A percentile compares a stretch with the other conserved stretches of the same genome.
These are phyloP conservation scores for Alternaria tenuissima DNA, from an alignment of 2,329 filamentous ascomycete species.

Conservation along the genomic window DNA sequence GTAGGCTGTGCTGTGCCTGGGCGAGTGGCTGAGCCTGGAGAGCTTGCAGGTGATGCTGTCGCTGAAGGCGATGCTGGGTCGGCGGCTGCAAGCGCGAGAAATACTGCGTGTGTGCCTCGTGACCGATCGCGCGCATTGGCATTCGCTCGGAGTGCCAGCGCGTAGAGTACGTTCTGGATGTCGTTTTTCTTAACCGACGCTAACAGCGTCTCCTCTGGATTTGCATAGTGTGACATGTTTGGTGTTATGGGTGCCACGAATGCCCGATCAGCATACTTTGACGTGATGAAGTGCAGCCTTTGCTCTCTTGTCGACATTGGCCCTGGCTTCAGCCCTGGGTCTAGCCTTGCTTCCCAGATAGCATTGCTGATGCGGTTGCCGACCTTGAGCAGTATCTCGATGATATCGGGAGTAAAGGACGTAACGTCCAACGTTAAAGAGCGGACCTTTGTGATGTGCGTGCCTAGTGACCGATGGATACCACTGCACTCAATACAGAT, in stretches of 20 bases:
- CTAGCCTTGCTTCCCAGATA: slow-evolving; percentile 91
- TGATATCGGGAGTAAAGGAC: slow-evolving; percentile 95
- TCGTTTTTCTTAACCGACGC: slow-evolving; percentile 97
- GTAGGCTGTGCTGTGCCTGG: slow-evolving; percentile 50
- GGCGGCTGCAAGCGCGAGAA: slow-evolving; percentile 88
- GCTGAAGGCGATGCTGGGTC: slow-evolving; percentile 81
- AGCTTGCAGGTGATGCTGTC: slow-evolving; percentile 54
- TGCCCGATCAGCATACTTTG: slow-evolving; percentile 87
- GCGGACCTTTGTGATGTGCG: slow-evolving; percentile 96
- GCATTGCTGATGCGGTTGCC: slow-evolving; percentile 96
- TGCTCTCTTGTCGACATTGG: slow-evolving; percentile 86
- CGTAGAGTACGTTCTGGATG: slow-evolving; percentile 91
- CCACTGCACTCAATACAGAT: slow-evolving; percentile 98
- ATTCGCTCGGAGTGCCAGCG: slow-evolving; percentile 83
- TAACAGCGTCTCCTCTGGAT: slow-evolving; percentile 85
- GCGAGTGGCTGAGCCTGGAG: slow-evolving; percentile 55
- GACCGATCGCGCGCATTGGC: slow-evolving; percentile 83
- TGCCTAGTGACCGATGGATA: slow-evolving; percentile 94
- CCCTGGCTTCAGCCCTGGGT: slow-evolving; percentile 74
- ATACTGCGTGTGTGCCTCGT: slow-evolving; percentile 86
- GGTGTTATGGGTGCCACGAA: slow-evolving; percentile 82
- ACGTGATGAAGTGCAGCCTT: slow-evolving; percentile 90
- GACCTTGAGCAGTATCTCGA: slow-evolving; percentile 88
- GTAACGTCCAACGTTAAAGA: slow-evolving; percentile 95
- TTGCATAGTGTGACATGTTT: slow-evolving; percentile 77